A percentile compares a stretch with the other conserved stretches of the same genome.
These are phyloP conservation scores for Mucor piriformis DNA, from an alignment of 371 early-diverging fungal genomes.

Conservation along the genomic window DNA sequence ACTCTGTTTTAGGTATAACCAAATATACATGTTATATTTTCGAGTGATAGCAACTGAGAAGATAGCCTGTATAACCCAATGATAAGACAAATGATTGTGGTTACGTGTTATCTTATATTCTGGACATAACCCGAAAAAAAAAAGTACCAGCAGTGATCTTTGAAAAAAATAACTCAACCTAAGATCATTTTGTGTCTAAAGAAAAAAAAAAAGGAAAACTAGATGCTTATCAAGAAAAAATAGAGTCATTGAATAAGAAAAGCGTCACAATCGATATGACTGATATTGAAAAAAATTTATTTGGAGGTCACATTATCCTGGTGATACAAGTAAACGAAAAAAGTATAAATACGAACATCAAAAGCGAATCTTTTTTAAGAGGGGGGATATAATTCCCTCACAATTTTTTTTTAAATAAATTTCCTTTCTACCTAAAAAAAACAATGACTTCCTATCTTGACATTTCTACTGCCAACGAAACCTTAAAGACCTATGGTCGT, in stretches of 20 bases:
- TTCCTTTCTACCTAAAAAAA: neutral
- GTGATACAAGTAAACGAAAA: neutral
- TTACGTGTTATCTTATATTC: neutral
- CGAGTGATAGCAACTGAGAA: neutral
- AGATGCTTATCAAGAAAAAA: neutral
- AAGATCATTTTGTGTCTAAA: conserved; percentile 14
- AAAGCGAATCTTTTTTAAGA: conserved; percentile 10
- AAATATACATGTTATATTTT: neutral
- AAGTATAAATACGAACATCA: conserved; percentile 18
- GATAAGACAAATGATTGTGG: neutral
- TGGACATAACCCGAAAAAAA: neutral
- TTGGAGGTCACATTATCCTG: neutral
- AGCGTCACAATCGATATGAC: neutral
- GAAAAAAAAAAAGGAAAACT: conserved; percentile 4
- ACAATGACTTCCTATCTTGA: conserved; percentile 28
- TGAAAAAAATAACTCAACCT: conserved; percentile 11
- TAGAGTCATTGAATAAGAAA: neutral
- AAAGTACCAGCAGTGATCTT: neutral
- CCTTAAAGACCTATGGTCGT: conserved; percentile 37
- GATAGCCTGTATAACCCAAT: neutral
- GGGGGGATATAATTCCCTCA: conserved; percentile 31
- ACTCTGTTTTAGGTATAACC: neutral
- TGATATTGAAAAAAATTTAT: conserved; percentile 2
- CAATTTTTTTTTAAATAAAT: conserved; percentile 25
- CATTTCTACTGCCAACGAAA: conserved; percentile 22